These are phyloP conservation scores for Iris pallida DNA, from an alignment of 116 monocot genomes.

Conservation along the genomic window DNA sequence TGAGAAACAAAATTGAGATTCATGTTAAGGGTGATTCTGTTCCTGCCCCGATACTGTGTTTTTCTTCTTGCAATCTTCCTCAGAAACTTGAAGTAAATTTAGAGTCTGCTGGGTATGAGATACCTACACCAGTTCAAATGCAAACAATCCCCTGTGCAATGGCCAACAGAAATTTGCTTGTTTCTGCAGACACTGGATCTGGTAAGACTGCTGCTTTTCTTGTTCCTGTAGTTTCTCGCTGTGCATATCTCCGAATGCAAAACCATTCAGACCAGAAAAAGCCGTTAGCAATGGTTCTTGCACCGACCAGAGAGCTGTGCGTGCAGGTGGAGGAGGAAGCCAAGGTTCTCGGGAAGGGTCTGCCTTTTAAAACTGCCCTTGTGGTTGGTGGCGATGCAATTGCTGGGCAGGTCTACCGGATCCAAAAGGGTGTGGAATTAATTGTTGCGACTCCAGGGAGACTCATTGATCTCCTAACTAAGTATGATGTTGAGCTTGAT, in stretches of 20 bases:
- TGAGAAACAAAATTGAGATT: slow-evolving; percentile 58
- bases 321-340: slow-evolving; percentile 84
- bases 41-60: slow-evolving; percentile 51
- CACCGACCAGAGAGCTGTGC: slow-evolving; percentile 86
- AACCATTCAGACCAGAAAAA: slow-evolving; percentile 14
- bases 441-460: slow-evolving; percentile 82
- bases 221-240: slow-evolving; percentile 57
- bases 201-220: slow-evolving; percentile 85
- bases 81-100: slow-evolving; percentile 64
- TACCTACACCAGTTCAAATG: slow-evolving; percentile 82
- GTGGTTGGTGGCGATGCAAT: slow-evolving; percentile 81
- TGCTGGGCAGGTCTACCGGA: slow-evolving; percentile 59
- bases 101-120: slow-evolving; percentile 54
- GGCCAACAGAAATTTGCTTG: slow-evolving; percentile 45
- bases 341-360: slow-evolving; percentile 66
- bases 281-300: slow-evolving; percentile 67
- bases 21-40: slow-evolving; percentile 38
- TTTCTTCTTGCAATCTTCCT: slow-evolving; percentile 61
- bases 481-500: slow-evolving; percentile 53
- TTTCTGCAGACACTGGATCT: slow-evolving; percentile 78
- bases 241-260: slow-evolving; percentile 20
- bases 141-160: slow-evolving; percentile 73
- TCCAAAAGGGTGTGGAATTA: slow-evolving; percentile 61
- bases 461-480: slow-evolving; percentile 72
- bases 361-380: slow-evolving; percentile 87